Evolutionary conservation across 805 yeast species (phyloP), one percentile per base, ranked within the genome.

Genomic region (Schwanniomyces vanrijiae): DNA sequence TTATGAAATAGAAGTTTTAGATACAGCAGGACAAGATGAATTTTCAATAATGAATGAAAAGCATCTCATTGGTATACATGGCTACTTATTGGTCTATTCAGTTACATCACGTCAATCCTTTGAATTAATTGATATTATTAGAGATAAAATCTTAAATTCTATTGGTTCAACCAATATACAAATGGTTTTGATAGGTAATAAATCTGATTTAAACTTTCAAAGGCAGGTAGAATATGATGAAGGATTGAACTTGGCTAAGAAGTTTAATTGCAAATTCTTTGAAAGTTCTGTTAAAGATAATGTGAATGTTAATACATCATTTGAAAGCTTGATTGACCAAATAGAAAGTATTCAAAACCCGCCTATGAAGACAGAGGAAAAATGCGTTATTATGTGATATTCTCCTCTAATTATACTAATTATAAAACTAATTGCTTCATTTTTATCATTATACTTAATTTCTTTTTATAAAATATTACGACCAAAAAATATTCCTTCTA

Each of bases 11-110:
- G 96, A 90, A 63, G 87, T 90, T 45, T 71, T 90, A 50, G 97
- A 90, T 61, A 90, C 97, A 0, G 96, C 96, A 0, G 97, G 97
- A 6, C 95, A 89, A 70, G 96, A 90, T 65, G 96, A 90, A 70
- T 88, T 84, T 62, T 80, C 89, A 42, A 81, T 88, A 53, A 78
- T 90, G 66, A 87, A 83, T 57, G 89, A 87, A 64, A 86, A 87
- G 55, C 84, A 87, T 46, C 69, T 88, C 42, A 84, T 86, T 40
- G 94, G 91, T 14, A 82, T 87, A 28, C 94, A 88, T 59, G 97
- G 96, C 1, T 87, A 87, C 60, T 71, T 90, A 38, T 68, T 91
- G 37, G 88, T 89, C 39, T 90, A 88, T 68, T 86, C 92, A 42
- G 90, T 90, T 45, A 83, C 88, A 25, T 85, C 90, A 39, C 71